These are phyloP conservation scores for Diutina rugosa DNA, from an alignment of 1,139 yeast genomes.

Conservation along the genomic window DNA sequence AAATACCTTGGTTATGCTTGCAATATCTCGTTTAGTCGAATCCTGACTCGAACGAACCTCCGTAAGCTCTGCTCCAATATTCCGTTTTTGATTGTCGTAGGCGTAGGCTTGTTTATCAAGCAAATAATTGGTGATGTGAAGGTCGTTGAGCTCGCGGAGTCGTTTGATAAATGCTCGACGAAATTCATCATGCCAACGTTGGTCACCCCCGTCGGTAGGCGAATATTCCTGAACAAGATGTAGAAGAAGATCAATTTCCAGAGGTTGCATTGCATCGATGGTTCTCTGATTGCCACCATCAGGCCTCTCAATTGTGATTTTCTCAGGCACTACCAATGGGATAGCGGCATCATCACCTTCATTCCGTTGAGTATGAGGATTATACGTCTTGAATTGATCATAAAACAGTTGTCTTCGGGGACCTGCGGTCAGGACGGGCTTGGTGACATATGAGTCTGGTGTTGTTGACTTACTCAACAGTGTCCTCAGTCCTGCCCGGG, in stretches of 20 bases:
- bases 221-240: not conserved
- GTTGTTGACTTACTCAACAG: not conserved
- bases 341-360: not conserved
- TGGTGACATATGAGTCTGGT: not conserved
- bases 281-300: not conserved
- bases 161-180: not conserved
- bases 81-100: not conserved
- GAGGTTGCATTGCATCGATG: not conserved
- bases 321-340: not conserved
- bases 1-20: not conserved
- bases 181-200: not conserved
- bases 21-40: not conserved
- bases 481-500: not conserved
- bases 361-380: not conserved
- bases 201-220: not conserved
- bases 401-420: not conserved
- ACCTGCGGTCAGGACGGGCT: not conserved
- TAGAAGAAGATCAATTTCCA: not conserved
- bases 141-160: not conserved
- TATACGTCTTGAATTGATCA: not conserved
- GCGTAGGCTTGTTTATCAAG: not conserved
- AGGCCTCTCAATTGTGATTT: not conserved
- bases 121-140: not conserved
- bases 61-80: not conserved
- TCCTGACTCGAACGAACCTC: not conserved